Evolutionary conservation across 2,329 filamentous ascomycete genomes (phyloP).

Genomic region (Diaporthe ilicicola): DNA sequence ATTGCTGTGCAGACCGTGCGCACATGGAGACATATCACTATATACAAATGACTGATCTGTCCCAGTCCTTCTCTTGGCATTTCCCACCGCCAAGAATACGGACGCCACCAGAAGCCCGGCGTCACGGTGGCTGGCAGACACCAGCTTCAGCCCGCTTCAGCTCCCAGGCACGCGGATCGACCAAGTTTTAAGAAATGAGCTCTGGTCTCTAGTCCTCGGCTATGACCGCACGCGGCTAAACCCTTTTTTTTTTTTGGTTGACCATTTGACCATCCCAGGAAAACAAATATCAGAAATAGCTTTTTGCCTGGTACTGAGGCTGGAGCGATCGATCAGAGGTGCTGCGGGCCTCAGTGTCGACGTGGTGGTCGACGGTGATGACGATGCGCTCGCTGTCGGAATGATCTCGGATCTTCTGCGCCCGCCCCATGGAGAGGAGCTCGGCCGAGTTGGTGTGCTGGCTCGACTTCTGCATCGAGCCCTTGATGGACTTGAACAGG

Average conservation of each 20-base stretch:
- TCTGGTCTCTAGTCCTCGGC: no score
- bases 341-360: neutral
- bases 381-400: neutral
- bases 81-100: neutral
- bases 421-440: neutral
- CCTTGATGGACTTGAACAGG: constrained; percentile 18
- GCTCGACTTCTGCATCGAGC: neutral
- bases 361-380: constrained; percentile 1
- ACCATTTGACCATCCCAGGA: no score
- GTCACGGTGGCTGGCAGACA: no score
- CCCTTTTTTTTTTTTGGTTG: no score
- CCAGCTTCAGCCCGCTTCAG: no score
- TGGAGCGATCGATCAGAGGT: neutral
- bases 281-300: neutral
- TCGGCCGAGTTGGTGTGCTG: neutral
- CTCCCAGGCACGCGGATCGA: no score
- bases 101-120: no score
- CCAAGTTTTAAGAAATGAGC: no score
- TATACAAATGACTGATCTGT: neutral
- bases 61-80: neutral
- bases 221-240: no score
- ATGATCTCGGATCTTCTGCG: neutral
- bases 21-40: no score
- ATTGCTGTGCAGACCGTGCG: no score
- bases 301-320: neutral